Percentiles rank a stretch among this genome's conserved stretches.
These are phyloP conservation scores for Picochlorum sp. DNA, from an alignment of 139 green algal species.

Conservation along the genomic window DNA sequence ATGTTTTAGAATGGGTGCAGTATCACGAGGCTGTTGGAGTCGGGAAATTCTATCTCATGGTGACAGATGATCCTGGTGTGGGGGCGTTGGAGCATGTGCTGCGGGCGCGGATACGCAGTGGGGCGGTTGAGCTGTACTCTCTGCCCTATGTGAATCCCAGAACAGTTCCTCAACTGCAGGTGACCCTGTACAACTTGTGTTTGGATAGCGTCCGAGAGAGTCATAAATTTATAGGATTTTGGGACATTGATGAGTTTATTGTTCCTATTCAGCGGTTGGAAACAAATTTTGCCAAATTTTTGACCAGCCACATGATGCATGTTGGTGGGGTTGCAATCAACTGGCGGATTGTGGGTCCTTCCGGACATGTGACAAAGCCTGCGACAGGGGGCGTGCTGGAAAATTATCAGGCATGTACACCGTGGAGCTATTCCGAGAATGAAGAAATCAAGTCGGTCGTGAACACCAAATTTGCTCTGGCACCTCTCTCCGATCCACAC, in stretches of 20 bases:
- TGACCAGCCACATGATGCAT: conserved; percentile 3
- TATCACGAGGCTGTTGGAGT: conserved; percentile 16
- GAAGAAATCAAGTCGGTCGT: conserved; percentile 17
- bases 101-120: neutral
- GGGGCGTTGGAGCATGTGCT: neutral
- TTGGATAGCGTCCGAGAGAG: conserved; percentile 4
- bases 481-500: conserved; percentile 20
- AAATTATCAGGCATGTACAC: conserved; percentile 4
- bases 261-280: neutral
- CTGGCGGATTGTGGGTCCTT: conserved; percentile 16
- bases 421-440: neutral
- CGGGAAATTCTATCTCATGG: conserved; percentile 17
- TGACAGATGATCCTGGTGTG: conserved; percentile 8
- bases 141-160: conserved; percentile 16
- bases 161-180: conserved; percentile 16
- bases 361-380: neutral
- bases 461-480: conserved; percentile 4
- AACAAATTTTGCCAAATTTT: conserved; percentile 1
- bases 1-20: conserved; percentile 14
- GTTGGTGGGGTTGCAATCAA: conserved; percentile 10
- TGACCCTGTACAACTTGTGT: conserved; percentile 14
- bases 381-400: neutral
- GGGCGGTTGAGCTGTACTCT: conserved; percentile 7
- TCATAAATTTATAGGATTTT: conserved; percentile 20
- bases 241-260: conserved; percentile 24